Conservation (phyloP, 306 rosid genomes). For the Fragaria vesca region DNA sequence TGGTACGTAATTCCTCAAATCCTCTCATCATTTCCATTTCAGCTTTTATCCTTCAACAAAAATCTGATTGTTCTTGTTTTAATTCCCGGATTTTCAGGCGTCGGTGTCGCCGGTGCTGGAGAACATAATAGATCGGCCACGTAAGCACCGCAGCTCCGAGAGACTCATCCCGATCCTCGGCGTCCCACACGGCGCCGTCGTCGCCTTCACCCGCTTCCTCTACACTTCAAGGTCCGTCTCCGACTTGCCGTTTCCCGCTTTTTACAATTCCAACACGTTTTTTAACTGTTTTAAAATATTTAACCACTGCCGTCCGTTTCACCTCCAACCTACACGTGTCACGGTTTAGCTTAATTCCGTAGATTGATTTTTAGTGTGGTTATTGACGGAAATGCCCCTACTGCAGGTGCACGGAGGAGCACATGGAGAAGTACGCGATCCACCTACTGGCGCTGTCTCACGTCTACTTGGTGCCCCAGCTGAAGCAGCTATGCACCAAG, state of each 20-base stretch:
- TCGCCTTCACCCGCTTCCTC: slow-evolving; percentile 62
- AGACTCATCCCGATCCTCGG: slow-evolving; percentile 69
- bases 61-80: not conserved
- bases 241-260: not conserved
- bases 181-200: slow-evolving; percentile 73
- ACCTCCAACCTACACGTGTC: not conserved
- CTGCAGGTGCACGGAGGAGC: slow-evolving; percentile 60
- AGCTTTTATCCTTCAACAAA: not conserved
- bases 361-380: not conserved
- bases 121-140: slow-evolving; percentile 61
- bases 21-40: not conserved
- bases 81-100: slow-evolving; percentile 40
- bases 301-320: not conserved
- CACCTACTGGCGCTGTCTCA: slow-evolving; percentile 83
- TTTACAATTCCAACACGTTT: not conserved
- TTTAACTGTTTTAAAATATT: not conserved
- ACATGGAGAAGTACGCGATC: slow-evolving; percentile 68
- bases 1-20: slow-evolving; percentile 37
- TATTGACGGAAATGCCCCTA: slow-evolving; percentile 34
- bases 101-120: slow-evolving; percentile 74
- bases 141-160: slow-evolving; percentile 58
- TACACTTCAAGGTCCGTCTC: slow-evolving; percentile 61
- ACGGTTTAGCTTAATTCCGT: not conserved
- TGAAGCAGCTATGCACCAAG: slow-evolving; percentile 68
- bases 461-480: slow-evolving; percentile 73